phyloP scores from a whole-genome alignment of 805 yeast genomes.

The Candida michaelii region DNA sequence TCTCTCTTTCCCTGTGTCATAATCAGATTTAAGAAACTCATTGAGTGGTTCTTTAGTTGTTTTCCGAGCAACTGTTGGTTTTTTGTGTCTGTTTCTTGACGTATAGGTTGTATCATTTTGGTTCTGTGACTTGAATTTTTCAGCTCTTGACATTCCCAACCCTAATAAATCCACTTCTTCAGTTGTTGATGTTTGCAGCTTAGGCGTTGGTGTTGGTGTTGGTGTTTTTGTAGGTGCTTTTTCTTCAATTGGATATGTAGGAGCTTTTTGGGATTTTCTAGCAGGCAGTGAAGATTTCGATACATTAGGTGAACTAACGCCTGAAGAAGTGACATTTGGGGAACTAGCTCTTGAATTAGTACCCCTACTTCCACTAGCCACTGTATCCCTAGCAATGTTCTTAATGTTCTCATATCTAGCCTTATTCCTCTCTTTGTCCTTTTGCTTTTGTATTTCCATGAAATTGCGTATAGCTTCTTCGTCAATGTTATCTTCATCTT shows the following conservation, averaged over 20 bases:
- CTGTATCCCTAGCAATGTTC: conserved; percentile 10
- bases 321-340: conserved; percentile 1
- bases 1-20: conserved; percentile 49
- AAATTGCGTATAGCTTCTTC: conserved; percentile 40
- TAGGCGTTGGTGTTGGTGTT: conserved; percentile 5
- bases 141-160: conserved; percentile 21
- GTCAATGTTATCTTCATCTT: conserved; percentile 48
- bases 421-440: conserved; percentile 35
- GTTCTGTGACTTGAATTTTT: conserved; percentile 23
- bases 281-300: too few relatives aligned
- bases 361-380: conserved; percentile 4
- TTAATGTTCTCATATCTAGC: conserved; percentile 20
- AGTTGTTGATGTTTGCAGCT: conserved; percentile 1
- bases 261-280: too few relatives aligned
- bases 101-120: conserved; percentile 20
- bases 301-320: too few relatives aligned
- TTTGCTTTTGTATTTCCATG: conserved; percentile 35
- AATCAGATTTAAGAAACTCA: conserved; percentile 40
- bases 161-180: conserved; percentile 32
- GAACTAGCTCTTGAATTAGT: conserved; percentile 7
- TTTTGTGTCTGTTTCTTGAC: conserved; percentile 19
- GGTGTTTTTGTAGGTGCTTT: conserved; percentile 1
- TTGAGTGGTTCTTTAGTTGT: conserved; percentile 26
- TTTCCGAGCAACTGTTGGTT: conserved; percentile 5
- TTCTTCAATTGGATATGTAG: too few relatives aligned